Base-by-base conservation (phyloP, 352 stramenopile genomes). In the Pythium sp. region DNA sequence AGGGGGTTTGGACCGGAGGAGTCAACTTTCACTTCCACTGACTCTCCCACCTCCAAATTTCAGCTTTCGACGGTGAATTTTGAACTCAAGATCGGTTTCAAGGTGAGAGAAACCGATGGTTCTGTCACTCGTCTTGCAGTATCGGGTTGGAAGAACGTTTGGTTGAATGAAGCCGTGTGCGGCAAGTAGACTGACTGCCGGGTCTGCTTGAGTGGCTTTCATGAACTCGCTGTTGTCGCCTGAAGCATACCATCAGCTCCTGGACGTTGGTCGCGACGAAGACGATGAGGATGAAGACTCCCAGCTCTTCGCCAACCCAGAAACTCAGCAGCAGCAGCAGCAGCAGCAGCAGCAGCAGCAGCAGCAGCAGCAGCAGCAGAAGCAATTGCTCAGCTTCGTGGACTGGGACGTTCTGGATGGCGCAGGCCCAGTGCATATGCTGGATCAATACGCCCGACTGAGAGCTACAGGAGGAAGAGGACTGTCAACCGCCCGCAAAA, bases 211-310 rank as follows among this genome's bases (percentile, higher is more conserved):
- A 26, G 11, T 56, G 49, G 49, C 49, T 30, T 63, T 41, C 43
- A 77, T 77, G 72, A 56, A 72, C 32, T 74, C 72, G 24, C 30
- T n/a, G 18, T 55, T 78, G 28, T 61, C 60, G 7, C 59, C 70
- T 28, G 69, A 72, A 15, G 64, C 62, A 0, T 77, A 77, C 58
- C 64, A 64, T 32, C 58, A 66, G 2, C 55, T 82, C 24, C 36
- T 78, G 5, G 24, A 60, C n/a, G 26, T 49, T 5, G 64, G 74
- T 14, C 73, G 72, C 36, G 71, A 76, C 32, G 75, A 84, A 67
- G 62, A 76, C 59, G 72, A 61, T 36, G 59, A 58, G 14, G n/a
- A n/a, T 32, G 49, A 43, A 15, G 36, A 15, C 14, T 4, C 11
- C 36, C 36, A 14, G 22, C 49, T 30, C 22, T 30, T 57, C 18